These are phyloP conservation scores for Phragmites australis DNA, from an alignment of 176 grass and related monocot genomes.

Conservation along the genomic window DNA sequence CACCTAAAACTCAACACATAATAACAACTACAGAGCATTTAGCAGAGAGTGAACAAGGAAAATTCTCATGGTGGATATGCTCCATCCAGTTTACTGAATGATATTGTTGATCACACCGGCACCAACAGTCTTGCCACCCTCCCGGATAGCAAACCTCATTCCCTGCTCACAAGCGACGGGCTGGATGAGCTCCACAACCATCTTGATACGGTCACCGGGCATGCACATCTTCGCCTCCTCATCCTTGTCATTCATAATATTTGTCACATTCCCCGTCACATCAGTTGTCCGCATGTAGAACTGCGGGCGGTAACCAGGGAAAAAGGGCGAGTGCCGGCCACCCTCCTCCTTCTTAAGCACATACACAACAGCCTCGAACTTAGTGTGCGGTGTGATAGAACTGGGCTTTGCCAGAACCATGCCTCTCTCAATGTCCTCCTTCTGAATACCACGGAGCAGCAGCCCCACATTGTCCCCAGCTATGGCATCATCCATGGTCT, in stretches of 20 bases:
- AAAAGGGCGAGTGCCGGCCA: slow-evolving; percentile 85
- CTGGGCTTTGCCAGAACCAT: slow-evolving; percentile 74
- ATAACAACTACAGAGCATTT: slow-evolving; percentile 63
- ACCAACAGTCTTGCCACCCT: slow-evolving; percentile 88
- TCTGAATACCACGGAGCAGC: slow-evolving; percentile 77
- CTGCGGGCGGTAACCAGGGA: slow-evolving; percentile 79
- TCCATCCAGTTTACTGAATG: slow-evolving; percentile 58
- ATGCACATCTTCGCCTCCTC: slow-evolving; percentile 96
- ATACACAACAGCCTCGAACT: slow-evolving; percentile 89
- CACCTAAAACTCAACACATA: slow-evolving; percentile 60
- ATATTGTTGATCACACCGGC: slow-evolving; percentile 75
- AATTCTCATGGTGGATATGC: slow-evolving; percentile 39
- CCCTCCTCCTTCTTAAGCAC: slow-evolving; percentile 95
- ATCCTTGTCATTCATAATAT: slow-evolving; percentile 92
- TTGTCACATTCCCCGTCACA: slow-evolving; percentile 71
- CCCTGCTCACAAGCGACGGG: slow-evolving; percentile 74
- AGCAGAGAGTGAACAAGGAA: slow-evolving; percentile 51
- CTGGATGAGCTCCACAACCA: slow-evolving; percentile 85
- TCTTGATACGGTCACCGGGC: slow-evolving; percentile 86
- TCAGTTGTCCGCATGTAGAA: slow-evolving; percentile 96
- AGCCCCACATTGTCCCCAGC: slow-evolving; percentile 84
- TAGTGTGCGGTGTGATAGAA: slow-evolving; percentile 84
- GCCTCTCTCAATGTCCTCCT: slow-evolving; percentile 76
- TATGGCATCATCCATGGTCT: slow-evolving; percentile 89
- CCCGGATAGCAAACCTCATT: slow-evolving; percentile 88